Base-by-base conservation (phyloP, 176 grass and related monocot genomes). In the Rhipidocladum racemiflorum region DNA sequence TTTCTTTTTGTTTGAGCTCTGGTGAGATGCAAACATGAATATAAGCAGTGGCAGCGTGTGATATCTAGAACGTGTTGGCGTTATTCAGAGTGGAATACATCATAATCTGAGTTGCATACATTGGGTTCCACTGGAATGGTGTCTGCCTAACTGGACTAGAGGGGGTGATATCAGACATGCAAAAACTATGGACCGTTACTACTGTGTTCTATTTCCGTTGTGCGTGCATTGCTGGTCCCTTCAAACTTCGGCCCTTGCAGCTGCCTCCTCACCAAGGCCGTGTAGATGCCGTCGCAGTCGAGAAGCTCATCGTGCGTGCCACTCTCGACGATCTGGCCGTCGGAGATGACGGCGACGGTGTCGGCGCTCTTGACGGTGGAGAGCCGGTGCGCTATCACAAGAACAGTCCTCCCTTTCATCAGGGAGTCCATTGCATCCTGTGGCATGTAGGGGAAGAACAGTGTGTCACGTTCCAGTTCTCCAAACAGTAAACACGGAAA, bases 371-470 rank as follows among this genome's bases (percentile, higher is more conserved):
- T 93, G 36, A 99, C 96, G 3, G 96, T 99, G n/a, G 92, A 99
- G 20, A 99, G 92, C 64, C 96, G 79, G 68, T 99, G 96, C 39
- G 96, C 96, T 75, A 99, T 99, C 69, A 95, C 96, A 57, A 99
- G 96, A 69, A 99, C 96, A 7, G 96, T 99, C 70, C 96, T 91
- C 55, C 96, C 96, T 85, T 84, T 90, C 92, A 99, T 99, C 71
- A 95, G 78, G 36, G 96, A 99, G 77, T 99, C 96, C 96, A 99
- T 99, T 25, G 96, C 96, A 87, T 99, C 96, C 96, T 99, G 92
- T 56, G 51, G 20, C 48, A 77, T 56, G 34, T 3, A 81, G 6
- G 12, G 29, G 13, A 84, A 55, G 25, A 73, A 9, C 16, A 9
- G 10, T 9, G 20, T 6, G 51, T 81, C 59, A 79, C 14, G 21